These are phyloP conservation scores for Diplodia sapinea DNA, from an alignment of 2,329 filamentous ascomycete species.

Conservation along the genomic window DNA sequence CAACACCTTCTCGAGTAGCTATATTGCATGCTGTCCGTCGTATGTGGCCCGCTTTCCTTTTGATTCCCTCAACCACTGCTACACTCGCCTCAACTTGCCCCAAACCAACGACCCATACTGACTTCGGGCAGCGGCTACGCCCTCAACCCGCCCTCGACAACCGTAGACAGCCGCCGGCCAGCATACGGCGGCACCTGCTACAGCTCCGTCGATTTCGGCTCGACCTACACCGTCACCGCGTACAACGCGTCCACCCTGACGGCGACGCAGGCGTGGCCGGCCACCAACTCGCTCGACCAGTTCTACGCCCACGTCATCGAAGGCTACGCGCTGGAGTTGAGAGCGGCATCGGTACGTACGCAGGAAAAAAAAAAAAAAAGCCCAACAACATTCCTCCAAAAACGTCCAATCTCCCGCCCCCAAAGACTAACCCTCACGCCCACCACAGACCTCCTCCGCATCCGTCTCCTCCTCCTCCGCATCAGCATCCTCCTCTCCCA, in stretches of 20 bases:
- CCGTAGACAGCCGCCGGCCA: constrained; percentile 36
- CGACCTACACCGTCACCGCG: constrained; percentile 34
- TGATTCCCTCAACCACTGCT: neutral
- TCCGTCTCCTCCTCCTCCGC: neutral
- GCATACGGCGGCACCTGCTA: constrained; percentile 41
- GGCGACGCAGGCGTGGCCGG: constrained; percentile 25
- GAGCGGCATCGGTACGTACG: neutral
- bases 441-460: neutral
- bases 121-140: constrained; percentile 34
- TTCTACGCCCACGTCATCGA: constrained; percentile 42
- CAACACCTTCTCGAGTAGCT: constrained; percentile 36
- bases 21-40: constrained; percentile 41
- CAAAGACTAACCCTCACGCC: neutral
- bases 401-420: neutral
- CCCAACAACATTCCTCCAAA: neutral
- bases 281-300: constrained; percentile 32
- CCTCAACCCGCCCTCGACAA: constrained; percentile 35
- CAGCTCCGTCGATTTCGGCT: constrained; percentile 35
- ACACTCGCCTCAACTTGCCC: too few relatives aligned
- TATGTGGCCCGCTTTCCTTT: constrained; percentile 31
- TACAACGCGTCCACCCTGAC: constrained; percentile 36
- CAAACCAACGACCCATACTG: neutral
- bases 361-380: too few relatives aligned
- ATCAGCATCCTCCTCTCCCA: constrained; percentile 30
- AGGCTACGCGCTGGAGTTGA: constrained; percentile 34